Evolutionary conservation across 495 filamentous ascomycete species (phyloP).

Genomic region (Parachaetomium inaequale): DNA sequence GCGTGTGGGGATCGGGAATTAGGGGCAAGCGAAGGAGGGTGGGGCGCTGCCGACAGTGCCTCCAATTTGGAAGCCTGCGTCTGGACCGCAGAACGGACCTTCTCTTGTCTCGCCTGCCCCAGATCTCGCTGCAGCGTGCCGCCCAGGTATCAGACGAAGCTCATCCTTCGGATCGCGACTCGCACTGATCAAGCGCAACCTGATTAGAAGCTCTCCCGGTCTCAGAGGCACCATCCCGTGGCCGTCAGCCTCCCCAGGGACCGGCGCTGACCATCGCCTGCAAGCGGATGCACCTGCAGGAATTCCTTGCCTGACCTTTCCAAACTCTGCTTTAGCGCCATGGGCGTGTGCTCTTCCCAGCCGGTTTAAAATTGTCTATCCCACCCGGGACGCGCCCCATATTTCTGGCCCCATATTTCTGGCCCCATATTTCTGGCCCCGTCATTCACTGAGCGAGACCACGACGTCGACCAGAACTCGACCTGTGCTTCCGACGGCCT

Average conservation of each 20-base stretch:
- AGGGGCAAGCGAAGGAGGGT: slow-evolving; percentile 6
- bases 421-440: neutral
- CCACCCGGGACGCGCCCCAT: neutral
- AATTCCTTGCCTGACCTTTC: slow-evolving; percentile 1
- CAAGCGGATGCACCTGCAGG: neutral
- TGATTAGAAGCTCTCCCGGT: slow-evolving; percentile 3
- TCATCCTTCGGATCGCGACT: slow-evolving; percentile 9
- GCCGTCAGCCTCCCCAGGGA: neutral
- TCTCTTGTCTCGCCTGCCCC: neutral
- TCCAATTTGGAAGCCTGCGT: slow-evolving; percentile 1
- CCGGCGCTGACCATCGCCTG: neutral
- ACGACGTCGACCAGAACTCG: neutral
- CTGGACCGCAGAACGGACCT: slow-evolving; percentile 4
- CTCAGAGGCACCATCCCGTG: neutral
- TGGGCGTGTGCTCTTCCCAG: slow-evolving; percentile 1
- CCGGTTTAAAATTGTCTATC: slow-evolving; percentile 1
- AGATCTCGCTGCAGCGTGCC: slow-evolving; percentile 1
- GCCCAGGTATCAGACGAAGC: slow-evolving; percentile 4
- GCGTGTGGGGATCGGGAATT: slow-evolving; percentile 1
- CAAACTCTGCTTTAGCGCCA: slow-evolving; percentile 7
- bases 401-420: neutral
- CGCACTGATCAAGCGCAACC: slow-evolving; percentile 11
- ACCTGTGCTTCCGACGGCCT: neutral
- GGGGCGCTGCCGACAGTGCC: neutral
- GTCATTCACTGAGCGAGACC: neutral